Conservation (phyloP, 2,329 filamentous ascomycete genomes). For the Aureobasidium leucospermi region DNA sequence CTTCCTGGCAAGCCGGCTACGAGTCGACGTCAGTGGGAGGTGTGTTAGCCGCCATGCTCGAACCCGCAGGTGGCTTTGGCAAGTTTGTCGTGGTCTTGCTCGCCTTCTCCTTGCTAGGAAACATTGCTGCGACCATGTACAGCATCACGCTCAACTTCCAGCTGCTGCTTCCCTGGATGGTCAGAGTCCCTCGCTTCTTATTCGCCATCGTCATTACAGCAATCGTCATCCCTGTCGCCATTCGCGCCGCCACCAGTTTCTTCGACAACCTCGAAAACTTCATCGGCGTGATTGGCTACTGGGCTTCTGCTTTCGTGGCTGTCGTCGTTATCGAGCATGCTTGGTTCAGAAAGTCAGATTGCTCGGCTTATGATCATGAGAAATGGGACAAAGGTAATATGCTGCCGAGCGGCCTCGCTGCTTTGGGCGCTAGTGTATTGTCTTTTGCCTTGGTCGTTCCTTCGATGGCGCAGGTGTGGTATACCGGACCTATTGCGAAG, state of each 20-base stretch:
- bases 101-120: slow-evolving; percentile 35
- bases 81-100: slow-evolving; percentile 38
- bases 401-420: slow-evolving; percentile 36
- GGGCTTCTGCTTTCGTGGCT: slow-evolving; percentile 37
- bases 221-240: slow-evolving; percentile 37
- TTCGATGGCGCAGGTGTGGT: slow-evolving; percentile 24
- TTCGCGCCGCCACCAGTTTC: slow-evolving; percentile 36
- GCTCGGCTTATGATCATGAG: slow-evolving; percentile 32
- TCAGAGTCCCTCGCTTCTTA: slow-evolving; percentile 33
- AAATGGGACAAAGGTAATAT: slow-evolving; percentile 32
- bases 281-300: slow-evolving; percentile 42
- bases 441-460: slow-evolving; percentile 22
- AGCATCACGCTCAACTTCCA: slow-evolving; percentile 38
- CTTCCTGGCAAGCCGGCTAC: slow-evolving; percentile 28
- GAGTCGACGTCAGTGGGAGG: slow-evolving; percentile 32
- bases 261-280: slow-evolving; percentile 39
- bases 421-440: slow-evolving; percentile 20
- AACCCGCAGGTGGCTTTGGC: slow-evolving; percentile 35
- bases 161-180: slow-evolving; percentile 28
- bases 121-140: slow-evolving; percentile 40
- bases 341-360: slow-evolving; percentile 32
- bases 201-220: slow-evolving; percentile 36
- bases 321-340: slow-evolving; percentile 36
- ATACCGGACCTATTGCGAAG: slow-evolving; percentile 23
- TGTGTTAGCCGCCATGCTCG: slow-evolving; percentile 33